Evolutionary conservation across 2,329 filamentous ascomycete species (phyloP).

Genomic region (Rutstroemia sydowiana): DNA sequence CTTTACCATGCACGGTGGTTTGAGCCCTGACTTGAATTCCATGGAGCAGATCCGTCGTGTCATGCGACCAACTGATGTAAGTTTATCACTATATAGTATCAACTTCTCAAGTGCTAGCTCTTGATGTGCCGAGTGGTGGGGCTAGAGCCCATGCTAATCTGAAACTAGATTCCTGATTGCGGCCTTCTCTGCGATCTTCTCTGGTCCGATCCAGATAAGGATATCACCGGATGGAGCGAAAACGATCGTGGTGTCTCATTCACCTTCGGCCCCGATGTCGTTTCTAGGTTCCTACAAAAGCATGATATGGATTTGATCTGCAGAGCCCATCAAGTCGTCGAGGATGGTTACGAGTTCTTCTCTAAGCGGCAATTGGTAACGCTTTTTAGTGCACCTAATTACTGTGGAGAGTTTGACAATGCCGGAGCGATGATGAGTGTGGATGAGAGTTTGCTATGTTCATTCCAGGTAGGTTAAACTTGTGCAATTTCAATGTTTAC

Average conservation of each 20-base stretch:
- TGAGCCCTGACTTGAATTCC: slow-evolving; percentile 95
- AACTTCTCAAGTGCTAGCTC: slow-evolving; percentile 22
- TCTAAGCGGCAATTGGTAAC: slow-evolving; percentile 97
- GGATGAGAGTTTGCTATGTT: slow-evolving; percentile 95
- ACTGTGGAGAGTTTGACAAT: slow-evolving; percentile 99
- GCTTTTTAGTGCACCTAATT: slow-evolving; percentile 96
- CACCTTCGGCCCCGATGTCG: slow-evolving; percentile 95
- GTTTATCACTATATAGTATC: slow-evolving; percentile 33
- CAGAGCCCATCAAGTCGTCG: slow-evolving; percentile 95
- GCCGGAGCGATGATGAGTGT: slow-evolving; percentile 99
- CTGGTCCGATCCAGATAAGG: slow-evolving; percentile 98
- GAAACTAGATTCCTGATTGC: slow-evolving; percentile 82
- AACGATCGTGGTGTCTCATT: slow-evolving; percentile 98
- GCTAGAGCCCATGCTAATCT: slow-evolving; percentile 30
- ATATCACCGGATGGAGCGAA: slow-evolving; percentile 98
- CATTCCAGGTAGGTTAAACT: slow-evolving; percentile 70
- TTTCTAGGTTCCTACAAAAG: slow-evolving; percentile 95
- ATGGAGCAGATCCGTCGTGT: slow-evolving; percentile 99
- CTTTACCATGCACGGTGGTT: slow-evolving; percentile 98
- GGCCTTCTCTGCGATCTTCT: slow-evolving; percentile 94
- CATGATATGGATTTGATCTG: slow-evolving; percentile 99
- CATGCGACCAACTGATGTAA: slow-evolving; percentile 97
- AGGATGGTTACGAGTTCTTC: slow-evolving; percentile 99
- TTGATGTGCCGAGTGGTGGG: slow-evolving; percentile 23
- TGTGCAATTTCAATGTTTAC: neutral